phyloP scores from a whole-genome alignment of 345 rosid genomes.

The Barbarea vulgaris region DNA sequence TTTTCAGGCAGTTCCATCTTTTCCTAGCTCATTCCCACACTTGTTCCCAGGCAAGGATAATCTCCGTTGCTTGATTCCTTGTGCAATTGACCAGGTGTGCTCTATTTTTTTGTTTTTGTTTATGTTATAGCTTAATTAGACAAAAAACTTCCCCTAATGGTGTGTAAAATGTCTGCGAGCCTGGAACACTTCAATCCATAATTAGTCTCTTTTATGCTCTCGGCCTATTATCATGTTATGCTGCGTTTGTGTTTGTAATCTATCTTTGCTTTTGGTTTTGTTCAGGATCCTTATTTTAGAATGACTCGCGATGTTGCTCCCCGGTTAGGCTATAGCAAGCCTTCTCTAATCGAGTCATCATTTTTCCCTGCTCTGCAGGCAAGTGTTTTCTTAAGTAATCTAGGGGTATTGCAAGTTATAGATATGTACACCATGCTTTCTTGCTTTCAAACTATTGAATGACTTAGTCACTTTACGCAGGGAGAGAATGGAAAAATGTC shows the following conservation, averaged over 20 bases:
- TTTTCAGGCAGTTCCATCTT: slow-evolving; percentile 91
- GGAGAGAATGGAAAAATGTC: slow-evolving; percentile 98
- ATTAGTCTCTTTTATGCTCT: neutral
- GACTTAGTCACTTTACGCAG: slow-evolving; percentile 44
- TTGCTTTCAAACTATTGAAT: slow-evolving; percentile 6
- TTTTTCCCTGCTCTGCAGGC: slow-evolving; percentile 91
- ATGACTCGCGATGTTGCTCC: slow-evolving; percentile 99
- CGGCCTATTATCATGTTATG: neutral
- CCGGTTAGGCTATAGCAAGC: slow-evolving; percentile 89
- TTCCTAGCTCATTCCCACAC: slow-evolving; percentile 92
- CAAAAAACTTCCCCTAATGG: neutral
- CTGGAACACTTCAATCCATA: neutral
- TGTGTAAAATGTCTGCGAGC: neutral
- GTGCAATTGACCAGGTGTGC: slow-evolving; percentile 93
- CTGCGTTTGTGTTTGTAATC: neutral
- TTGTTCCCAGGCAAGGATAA: slow-evolving; percentile 70
- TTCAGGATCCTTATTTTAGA: slow-evolving; percentile 97
- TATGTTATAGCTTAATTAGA: neutral
- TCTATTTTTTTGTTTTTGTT: neutral
- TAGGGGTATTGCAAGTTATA: neutral
- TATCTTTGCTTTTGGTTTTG: slow-evolving; percentile 11
- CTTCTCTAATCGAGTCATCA: slow-evolving; percentile 80
- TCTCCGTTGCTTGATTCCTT: slow-evolving; percentile 90
- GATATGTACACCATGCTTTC: neutral
- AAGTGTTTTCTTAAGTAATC: slow-evolving; percentile 18